These are phyloP conservation scores for Caloboletus firmus DNA, from an alignment of 1,284 basidiomycete genomes.

Conservation along the genomic window DNA sequence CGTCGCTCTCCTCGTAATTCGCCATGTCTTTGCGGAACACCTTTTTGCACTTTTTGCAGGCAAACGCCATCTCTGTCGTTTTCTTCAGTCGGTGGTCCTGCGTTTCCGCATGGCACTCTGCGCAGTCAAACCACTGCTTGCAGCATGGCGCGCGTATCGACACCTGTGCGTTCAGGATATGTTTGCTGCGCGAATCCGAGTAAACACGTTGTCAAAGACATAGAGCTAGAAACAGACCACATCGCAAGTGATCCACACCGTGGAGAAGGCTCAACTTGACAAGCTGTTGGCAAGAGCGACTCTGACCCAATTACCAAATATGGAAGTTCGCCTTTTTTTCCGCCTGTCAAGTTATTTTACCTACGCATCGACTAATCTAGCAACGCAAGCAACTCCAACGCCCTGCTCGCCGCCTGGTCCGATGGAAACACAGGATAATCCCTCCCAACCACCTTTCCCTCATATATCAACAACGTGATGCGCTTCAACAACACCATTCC, in stretches of 20 bases:
- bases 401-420: constrained; percentile 18
- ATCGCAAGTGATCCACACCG: constrained; percentile 10
- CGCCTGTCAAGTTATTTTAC: no score
- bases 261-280: background rate
- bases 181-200: constrained; percentile 62
- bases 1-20: constrained; percentile 91
- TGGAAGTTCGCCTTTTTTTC: background rate
- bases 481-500: constrained; percentile 23
- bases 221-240: constrained; percentile 19
- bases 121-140: constrained; percentile 94
- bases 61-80: constrained; percentile 89
- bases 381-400: constrained; percentile 9
- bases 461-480: constrained; percentile 20
- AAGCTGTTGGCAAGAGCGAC: background rate
- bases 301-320: background rate
- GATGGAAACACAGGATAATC: constrained; percentile 29
- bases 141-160: constrained; percentile 93
- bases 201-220: constrained; percentile 1
- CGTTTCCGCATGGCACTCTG: constrained; percentile 89
- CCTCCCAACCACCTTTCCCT: constrained; percentile 11
- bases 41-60: constrained; percentile 98
- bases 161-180: constrained; percentile 91
- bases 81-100: constrained; percentile 74
- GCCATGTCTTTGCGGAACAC: constrained; percentile 95
- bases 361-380: no score